Base-by-base conservation (phyloP, 140 eudicot species). In the Erigeron philadelphicus region DNA sequence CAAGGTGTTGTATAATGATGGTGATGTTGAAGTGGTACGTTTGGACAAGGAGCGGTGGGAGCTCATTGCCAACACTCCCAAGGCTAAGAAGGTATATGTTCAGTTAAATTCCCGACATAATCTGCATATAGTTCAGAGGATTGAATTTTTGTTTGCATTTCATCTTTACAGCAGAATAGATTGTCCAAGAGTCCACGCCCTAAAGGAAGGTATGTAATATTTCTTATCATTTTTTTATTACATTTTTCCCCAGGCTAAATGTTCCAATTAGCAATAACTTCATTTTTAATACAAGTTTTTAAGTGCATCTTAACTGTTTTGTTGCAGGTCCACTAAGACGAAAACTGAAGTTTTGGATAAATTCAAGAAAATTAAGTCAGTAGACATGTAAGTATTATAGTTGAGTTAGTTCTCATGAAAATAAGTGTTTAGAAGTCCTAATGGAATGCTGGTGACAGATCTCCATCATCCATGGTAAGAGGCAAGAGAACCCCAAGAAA, bases 1-100 rank as follows among this genome's bases (percentile, higher is more conserved):
- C 55, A 81, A 92, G 98, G 86, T 93, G 46, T 70, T 87, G 54
- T 93, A 93, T 66, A 82, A 89, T 62, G 98, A 93, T 71, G 96
- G 96, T 57, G 98, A 93, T 56, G 87, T 93, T 31, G 98, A 93
- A 89, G 98, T 93, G 80, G 82, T 93, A 56, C 82, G 84, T 72
- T 79, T 93, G 72, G 95, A 81, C 43, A 93, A 79, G 85, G 98
- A 93, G 70, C 79, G 81, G 45, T 93, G 98, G 98, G 86, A 84
- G 84, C 83, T 84, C 25, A 68, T 89, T 73, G 85, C 58, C 69
- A 77, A 62, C 6, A 82, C 75, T 40, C 69, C 66, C 67, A 86
- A 82, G 67, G 78, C 87, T 23, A 68, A 45, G 64, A 84, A 86
- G 85, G 95, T 86, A n/a, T 57, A 65, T 64, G 47, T 52, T 64